Base-by-base conservation (phyloP, 257 asterid genomes). In the Penstemon davidsonii region DNA sequence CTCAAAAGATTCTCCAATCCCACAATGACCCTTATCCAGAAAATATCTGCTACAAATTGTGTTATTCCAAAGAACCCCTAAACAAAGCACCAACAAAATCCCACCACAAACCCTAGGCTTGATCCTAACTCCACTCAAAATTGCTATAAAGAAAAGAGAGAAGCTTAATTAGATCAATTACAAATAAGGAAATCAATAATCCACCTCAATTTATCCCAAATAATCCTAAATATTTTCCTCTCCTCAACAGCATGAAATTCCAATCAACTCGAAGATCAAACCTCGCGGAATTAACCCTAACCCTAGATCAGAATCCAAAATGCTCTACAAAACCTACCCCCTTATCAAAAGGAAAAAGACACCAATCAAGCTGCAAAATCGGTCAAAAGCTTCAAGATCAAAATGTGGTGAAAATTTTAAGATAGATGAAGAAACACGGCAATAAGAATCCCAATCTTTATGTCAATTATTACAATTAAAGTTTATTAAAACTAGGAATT, bases 301-400 rank as follows among this genome's bases (percentile, higher is more conserved):
- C 44, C 71, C 60, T 62, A 68, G 75, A 82, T 76, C 82, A 59
- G 50, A 76, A 69, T 7, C 60, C 50, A 37, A 4, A 59, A 25
- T 33, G 41, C 57, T 44, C 54, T 61, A 58, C 70, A 71, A 70
- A 69, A 58, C 47, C 56, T 67, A 58, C 47, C 56, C 70, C 47
- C 47, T 41, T 56, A n/a, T 18, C 66, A 52, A 42, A 36, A 64
- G 25, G 7, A 75, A 44, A 69, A 41, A 68, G 36, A 76, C 49
- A 44, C 38, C 13, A 45, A 37, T 42, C 33, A 49, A 66, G 65
- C 53, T 64, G 45, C 63, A 58, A 58, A 62, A 59, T 4, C 38
- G 62, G 68, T 81, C 76, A 64, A 41, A 64, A 56, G 40, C 62
- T 73, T 8, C 10, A 55, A 13, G 37, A 5, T 42, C 49, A 13